A percentile compares a stretch with the other conserved stretches of the same genome.
Conservation (phyloP, 495 filamentous ascomycete species). For the Penicillium steckii region DNA sequence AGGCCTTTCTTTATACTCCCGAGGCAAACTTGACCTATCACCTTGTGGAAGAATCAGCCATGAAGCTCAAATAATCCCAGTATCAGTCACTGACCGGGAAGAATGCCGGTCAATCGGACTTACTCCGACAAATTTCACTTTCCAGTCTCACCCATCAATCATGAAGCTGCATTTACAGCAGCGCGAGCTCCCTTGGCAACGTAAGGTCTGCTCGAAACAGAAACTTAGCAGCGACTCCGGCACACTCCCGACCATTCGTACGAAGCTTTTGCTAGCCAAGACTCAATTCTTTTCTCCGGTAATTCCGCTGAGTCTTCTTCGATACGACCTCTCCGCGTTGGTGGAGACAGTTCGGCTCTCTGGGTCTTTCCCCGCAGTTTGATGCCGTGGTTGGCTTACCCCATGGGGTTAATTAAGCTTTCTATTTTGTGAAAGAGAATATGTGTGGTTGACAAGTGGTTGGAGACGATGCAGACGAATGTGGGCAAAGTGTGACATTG, state of each 20-base stretch:
- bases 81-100: background rate
- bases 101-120: conserved; percentile 15
- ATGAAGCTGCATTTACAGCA: background rate
- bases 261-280: conserved; percentile 18
- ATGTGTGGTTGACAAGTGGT: background rate
- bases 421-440: conserved; percentile 8
- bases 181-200: background rate
- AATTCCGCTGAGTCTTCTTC: background rate
- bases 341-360: conserved; percentile 3
- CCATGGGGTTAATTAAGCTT: conserved; percentile 3
- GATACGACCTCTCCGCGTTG: background rate
- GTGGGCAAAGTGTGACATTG: background rate
- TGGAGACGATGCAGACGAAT: background rate
- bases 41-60: background rate
- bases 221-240: background rate
- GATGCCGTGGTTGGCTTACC: background rate
- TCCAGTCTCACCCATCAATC: background rate
- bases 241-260: background rate
- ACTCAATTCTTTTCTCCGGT: background rate
- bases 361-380: conserved; percentile 22
- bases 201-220: background rate
- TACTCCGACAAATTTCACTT: conserved; percentile 10
- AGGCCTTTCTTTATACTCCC: background rate
- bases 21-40: conserved; percentile 8
- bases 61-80: background rate